Base-by-base conservation (phyloP, 139 green algal species). In the Volvox africanus region DNA sequence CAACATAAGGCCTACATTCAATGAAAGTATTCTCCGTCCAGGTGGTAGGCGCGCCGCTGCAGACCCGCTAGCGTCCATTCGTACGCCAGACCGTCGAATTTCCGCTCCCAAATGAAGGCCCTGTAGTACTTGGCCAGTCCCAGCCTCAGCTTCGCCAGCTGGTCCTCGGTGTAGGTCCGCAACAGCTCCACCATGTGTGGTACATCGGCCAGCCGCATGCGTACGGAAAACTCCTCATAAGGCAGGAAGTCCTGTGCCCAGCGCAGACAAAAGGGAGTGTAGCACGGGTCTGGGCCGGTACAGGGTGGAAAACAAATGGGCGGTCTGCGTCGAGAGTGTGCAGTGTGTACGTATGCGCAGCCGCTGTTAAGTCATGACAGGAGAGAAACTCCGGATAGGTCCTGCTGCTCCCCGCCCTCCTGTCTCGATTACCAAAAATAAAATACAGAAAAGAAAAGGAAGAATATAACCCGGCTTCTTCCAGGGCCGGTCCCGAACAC, bases 151-250 rank as follows among this genome's bases (percentile, higher is more conserved):
- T 19, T n/a, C 13, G 68, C 67, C 26, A 91, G 81, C 32, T 96
- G 35, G 28, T 89, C 76, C 1, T 93, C 62, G 21, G 11, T 71
- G 21, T 93, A 93, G 28, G n/a, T 30, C 9, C 82, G 33, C 61
- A 96, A 86, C 0, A 95, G 37, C 24, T 92, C 35, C 26, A 91
- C 30, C 26, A 96, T 89, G 67, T 77, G 88, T 0, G 93, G 92
- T 12, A 96, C 61, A 35, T 93, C 91, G 5, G 71, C 1, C 2
- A 89, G 75, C 21, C 50, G 80, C 20, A 96, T 44, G 0, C 93
- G 91, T 6, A 96, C 79, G 24, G 75, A 85, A 80, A 96, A 96
- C 26, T 93, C 77, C 62, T 95, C 69, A 86, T 96, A 96, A 2
- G 94, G 94, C 86, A 96, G 21, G 3, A 94, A 55, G 55, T 96